A percentile compares a stretch with the other conserved stretches of the same genome.
Evolutionary conservation across 2,329 filamentous ascomycete genomes (phyloP).

Genomic region (Neonectria coccinea): DNA sequence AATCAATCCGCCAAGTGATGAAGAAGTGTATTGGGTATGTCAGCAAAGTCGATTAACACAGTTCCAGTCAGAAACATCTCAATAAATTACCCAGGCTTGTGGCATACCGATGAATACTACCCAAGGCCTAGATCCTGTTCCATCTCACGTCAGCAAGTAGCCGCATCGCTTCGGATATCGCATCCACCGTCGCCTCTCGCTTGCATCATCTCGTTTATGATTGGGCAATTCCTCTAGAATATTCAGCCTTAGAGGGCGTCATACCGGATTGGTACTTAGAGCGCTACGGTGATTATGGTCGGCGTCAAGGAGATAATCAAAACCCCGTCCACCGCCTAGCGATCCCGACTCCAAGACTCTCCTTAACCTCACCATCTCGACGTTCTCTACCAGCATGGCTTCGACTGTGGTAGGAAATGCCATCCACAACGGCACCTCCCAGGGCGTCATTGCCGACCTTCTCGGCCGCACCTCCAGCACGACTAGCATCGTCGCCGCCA

Average conservation of each 20-base stretch:
- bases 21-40: background rate
- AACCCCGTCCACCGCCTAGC: background rate
- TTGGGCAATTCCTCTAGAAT: background rate
- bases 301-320: background rate
- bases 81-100: no score
- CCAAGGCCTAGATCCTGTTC: no score
- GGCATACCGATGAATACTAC: no score
- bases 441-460: background rate
- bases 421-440: background rate
- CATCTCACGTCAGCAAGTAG: background rate
- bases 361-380: background rate
- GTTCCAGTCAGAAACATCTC: background rate
- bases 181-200: background rate
- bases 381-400: background rate
- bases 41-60: background rate
- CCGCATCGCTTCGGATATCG: no score
- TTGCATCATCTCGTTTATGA: background rate
- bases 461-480: background rate
- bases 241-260: background rate
- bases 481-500: conserved; percentile 11
- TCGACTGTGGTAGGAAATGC: background rate
- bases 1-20: background rate
- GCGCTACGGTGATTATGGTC: background rate
- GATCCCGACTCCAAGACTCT: background rate
- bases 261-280: background rate